Base-by-base conservation (phyloP, 176 grass and related monocot genomes). In the Secale cereale region DNA sequence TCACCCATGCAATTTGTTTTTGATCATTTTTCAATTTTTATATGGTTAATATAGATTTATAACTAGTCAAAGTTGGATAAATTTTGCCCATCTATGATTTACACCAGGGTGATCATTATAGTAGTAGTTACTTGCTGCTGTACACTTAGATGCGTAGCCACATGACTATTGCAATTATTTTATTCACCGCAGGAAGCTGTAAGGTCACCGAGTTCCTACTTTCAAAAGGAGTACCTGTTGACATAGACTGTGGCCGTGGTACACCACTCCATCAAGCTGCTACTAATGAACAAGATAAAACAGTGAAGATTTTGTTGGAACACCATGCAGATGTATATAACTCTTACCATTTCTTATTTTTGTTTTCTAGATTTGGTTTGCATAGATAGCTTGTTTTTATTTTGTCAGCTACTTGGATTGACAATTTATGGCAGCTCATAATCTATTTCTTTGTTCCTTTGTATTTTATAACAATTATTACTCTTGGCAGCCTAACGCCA, bases 251-350 rank as follows among this genome's bases (percentile, higher is more conserved):
- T 76, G 85, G 78, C n/a, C 5, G 5, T 76, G 78, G 85, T 31
- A 81, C 85, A 75, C 85, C 78, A 66, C 41, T 54, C 7, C 65
- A 40, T 46, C 29, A 23, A 30, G 45, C 78, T 76, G 17, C 59
- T 54, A 17, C 0, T 7, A 74, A 74, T 25, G 78, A 54, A 11
- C 78, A 81, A 60, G 70, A 87, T 67, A 81, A 87, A 78, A 87
- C 50, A 15, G 3, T 83, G 15, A 87, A 87, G 72, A 82, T 87
- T 70, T 83, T 87, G 50, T 46, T 83, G 63, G 80, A 87, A 26
- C 79, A 87, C 73, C 61, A 82, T 7, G 79, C 79, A 78, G 68
- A 87, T 87, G 86, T 87, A 82, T 77, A 17, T 57, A 27, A 2
- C 20, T 7, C 2, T 4, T 9, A 25, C 13, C 32, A 57, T 66